A percentile compares a stretch with the other conserved stretches of the same genome.
phyloP scores from a whole-genome alignment of 148 eudicot species.

The Beta vulgaris region DNA sequence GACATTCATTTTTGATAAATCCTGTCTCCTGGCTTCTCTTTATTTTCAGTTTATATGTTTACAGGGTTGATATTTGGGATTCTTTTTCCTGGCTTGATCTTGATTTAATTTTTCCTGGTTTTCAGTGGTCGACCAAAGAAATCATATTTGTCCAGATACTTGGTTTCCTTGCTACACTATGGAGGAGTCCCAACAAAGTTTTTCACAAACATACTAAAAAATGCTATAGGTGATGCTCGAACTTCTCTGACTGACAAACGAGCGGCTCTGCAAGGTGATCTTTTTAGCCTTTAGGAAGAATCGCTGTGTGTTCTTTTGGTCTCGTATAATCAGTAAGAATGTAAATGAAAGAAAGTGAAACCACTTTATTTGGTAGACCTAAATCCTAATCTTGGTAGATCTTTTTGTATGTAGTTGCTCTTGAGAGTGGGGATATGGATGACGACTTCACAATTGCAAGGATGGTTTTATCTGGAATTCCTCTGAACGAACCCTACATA shows the following conservation, averaged over 20 bases:
- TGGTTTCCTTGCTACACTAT: slow-evolving; percentile 59
- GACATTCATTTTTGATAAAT: too few species aligned
- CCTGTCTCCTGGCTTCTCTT: background rate
- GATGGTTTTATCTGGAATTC: slow-evolving; percentile 59
- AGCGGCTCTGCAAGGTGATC: slow-evolving; percentile 59
- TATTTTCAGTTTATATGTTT: background rate
- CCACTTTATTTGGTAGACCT: background rate
- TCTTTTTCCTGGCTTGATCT: background rate
- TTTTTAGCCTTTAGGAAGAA: background rate
- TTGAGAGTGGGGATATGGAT: slow-evolving; percentile 35
- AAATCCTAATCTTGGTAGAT: background rate
- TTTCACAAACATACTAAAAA: slow-evolving; percentile 42
- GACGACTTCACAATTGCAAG: slow-evolving; percentile 36
- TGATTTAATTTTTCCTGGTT: slow-evolving; percentile 2
- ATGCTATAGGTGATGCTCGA: slow-evolving; percentile 46
- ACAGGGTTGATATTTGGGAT: background rate
- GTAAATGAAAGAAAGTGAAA: background rate
- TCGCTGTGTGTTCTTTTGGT: background rate
- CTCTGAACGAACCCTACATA: slow-evolving; percentile 59
- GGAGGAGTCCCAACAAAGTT: slow-evolving; percentile 64
- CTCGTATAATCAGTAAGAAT: background rate
- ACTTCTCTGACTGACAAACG: slow-evolving; percentile 35
- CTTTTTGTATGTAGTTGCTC: slow-evolving; percentile 43
- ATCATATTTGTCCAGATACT: slow-evolving; percentile 44
- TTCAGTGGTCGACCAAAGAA: slow-evolving; percentile 54